Base-by-base conservation (phyloP, 805 yeast species). In the Candida ficus region DNA sequence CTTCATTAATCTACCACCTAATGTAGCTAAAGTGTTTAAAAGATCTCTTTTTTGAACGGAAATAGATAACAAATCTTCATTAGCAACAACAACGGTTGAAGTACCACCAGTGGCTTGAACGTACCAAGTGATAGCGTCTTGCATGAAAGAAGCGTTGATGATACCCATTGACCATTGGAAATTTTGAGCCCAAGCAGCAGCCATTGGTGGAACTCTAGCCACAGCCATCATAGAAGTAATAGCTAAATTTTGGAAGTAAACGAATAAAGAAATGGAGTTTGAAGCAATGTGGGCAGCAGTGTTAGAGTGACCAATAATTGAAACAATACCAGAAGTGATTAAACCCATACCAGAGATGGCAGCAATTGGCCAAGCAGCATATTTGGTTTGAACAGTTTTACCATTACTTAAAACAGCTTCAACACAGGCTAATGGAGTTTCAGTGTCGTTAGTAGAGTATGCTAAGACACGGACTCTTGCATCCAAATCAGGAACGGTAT, bases 141-240 rank as follows among this genome's bases (percentile, higher is more conserved):
- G 96, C 95, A 90, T 85, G 58, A 89, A 90, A 3, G 57, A 54
- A 30, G 84, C 75, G 58, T 82, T 70, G 51, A 90, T 86, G 44
- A 90, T 70, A 3, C 97, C 97, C 84, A 90, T 85, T 2, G 96
- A 86, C 97, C 97, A 90, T 22, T 88, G 89, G 55, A 90, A 69
- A 57, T 90, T 89, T 61, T 86, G 95, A 7, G 89, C 70, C 97
- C 97, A 90, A 9, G 95, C 80, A 11, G 84, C 73, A 8, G 95
- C 96, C 54, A 90, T 87, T 14, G 96, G 96, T 8, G 97, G 97
- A 5, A 86, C 81, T 43, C 83, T 70, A 54, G 82, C 87, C 35
- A 88, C 96, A 46, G 83, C 83, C 60, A 81, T 76, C 96, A 90
- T 86, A 22, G 83, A 70, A 33, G 89, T 79, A 38, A 89, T 78